Evolutionary conservation across 805 yeast genomes (phyloP).

Genomic region (Candida adriatica): DNA sequence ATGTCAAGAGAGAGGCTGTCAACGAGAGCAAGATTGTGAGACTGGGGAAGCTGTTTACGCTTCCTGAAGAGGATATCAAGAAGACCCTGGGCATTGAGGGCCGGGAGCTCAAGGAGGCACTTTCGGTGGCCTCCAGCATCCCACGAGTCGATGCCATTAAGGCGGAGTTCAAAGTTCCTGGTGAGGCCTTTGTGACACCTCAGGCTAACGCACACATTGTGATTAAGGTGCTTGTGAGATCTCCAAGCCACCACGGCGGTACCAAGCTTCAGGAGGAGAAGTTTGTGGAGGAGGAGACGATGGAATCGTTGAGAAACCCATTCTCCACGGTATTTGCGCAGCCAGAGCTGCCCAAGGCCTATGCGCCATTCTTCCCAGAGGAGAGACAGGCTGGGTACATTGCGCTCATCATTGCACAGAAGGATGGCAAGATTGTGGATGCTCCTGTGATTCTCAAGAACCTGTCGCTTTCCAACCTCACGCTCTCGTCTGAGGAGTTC

Average conservation of each 20-base stretch:
- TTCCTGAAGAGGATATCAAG: conserved; percentile 47
- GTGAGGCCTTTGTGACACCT: conserved; percentile 69
- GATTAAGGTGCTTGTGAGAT: conserved; percentile 67
- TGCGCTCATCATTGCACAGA: conserved; percentile 62
- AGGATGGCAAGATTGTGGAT: conserved; percentile 76
- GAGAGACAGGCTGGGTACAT: conserved; percentile 49
- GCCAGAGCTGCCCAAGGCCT: conserved; percentile 60
- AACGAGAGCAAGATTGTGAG: conserved; percentile 41
- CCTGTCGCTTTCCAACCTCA: conserved; percentile 25
- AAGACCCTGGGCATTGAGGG: conserved; percentile 47
- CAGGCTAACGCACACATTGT: conserved; percentile 68
- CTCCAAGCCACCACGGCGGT: conserved; percentile 53
- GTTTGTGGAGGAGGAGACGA: conserved; percentile 49
- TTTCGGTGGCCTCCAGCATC: conserved; percentile 52
- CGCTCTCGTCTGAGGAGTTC: conserved; percentile 42
- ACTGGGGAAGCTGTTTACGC: conserved; percentile 62
- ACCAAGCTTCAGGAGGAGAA: conserved; percentile 25
- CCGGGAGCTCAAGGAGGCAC: conserved; percentile 38
- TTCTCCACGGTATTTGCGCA: conserved; percentile 55
- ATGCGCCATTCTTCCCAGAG: conserved; percentile 73
- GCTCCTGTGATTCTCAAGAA: conserved; percentile 52
- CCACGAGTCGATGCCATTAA: conserved; percentile 64
- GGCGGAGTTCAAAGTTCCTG: conserved; percentile 79
- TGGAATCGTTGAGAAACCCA: conserved; percentile 70
- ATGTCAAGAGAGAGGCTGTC: conserved; percentile 45